Evolutionary conservation across 805 yeast species (phyloP).

Genomic region (Candida quercuum): DNA sequence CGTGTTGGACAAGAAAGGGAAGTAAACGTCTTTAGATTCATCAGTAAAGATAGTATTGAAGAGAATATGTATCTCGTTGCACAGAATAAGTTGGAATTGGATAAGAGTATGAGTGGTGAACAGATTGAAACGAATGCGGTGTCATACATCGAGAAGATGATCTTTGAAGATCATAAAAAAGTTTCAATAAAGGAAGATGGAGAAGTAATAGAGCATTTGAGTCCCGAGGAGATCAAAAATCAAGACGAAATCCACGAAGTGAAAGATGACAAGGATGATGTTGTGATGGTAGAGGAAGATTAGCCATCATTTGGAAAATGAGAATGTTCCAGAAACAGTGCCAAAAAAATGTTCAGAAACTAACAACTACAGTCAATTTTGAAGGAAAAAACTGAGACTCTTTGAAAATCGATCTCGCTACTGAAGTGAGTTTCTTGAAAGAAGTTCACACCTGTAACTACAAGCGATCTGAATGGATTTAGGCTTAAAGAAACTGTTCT

Average conservation of each 20-base stretch:
- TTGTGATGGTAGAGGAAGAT: no score
- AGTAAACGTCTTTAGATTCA: slow-evolving; percentile 72
- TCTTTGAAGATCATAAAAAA: slow-evolving; percentile 28
- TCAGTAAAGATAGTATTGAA: slow-evolving; percentile 74
- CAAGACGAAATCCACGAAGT: slow-evolving; percentile 33
- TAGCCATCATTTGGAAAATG: no score
- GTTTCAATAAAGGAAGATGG: not conserved
- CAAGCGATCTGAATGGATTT: no score
- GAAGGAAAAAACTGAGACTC: no score
- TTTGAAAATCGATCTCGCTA: no score
- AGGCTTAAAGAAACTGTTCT: no score
- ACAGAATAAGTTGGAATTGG: slow-evolving; percentile 85
- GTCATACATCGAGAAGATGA: slow-evolving; percentile 32
- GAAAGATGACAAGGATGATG: not conserved
- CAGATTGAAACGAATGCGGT: slow-evolving; percentile 22
- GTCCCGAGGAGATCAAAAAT: slow-evolving; percentile 42
- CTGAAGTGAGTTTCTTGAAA: no score
- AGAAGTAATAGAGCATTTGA: no score
- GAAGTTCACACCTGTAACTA: no score
- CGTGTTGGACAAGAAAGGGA: slow-evolving; percentile 91
- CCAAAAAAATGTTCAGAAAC: no score
- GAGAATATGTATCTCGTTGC: slow-evolving; percentile 86
- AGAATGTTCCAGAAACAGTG: no score
- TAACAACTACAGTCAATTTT: no score
- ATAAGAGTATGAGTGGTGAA: slow-evolving; percentile 33